A percentile compares a stretch with the other conserved stretches of the same genome.
phyloP scores from a whole-genome alignment of 257 asterid genomes.

The Nicotiana tabacum region DNA sequence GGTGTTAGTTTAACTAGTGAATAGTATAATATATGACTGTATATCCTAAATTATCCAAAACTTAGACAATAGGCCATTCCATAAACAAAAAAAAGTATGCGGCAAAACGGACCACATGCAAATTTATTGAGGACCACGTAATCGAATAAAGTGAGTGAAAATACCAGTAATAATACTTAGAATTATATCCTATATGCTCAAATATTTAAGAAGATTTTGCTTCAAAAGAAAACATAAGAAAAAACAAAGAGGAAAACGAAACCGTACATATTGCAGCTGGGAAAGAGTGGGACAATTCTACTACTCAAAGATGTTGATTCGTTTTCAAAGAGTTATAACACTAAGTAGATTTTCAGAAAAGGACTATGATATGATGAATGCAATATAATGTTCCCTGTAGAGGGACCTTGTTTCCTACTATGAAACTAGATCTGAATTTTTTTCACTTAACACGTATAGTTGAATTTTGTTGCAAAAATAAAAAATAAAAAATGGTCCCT shows the following conservation, averaged over 20 bases:
- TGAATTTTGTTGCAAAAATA: background rate
- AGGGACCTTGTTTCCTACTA: slow-evolving; percentile 45
- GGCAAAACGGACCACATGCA: background rate
- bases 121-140: slow-evolving; percentile 4
- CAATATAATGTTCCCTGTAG: slow-evolving; percentile 30
- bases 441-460: background rate
- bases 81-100: background rate
- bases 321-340: slow-evolving; percentile 19
- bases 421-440: slow-evolving; percentile 24
- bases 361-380: background rate
- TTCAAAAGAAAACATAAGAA: background rate
- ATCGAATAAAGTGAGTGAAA: background rate
- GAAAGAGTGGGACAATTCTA: slow-evolving; percentile 25
- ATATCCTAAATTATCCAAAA: background rate
- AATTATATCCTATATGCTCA: slow-evolving; percentile 1
- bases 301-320: slow-evolving; percentile 4
- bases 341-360: slow-evolving; percentile 16
- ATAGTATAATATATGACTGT: background rate
- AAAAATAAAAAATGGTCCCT: slow-evolving; percentile 29
- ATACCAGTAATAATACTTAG: background rate
- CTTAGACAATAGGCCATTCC: too few relatives aligned
- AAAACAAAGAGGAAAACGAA: background rate
- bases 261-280: slow-evolving; percentile 5
- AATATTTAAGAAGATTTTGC: slow-evolving; percentile 8
- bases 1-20: background rate